Percentiles rank a stretch among this genome's conserved stretches.
Conservation (phyloP, 2,329 filamentous ascomycete genomes). For the Clarireedia paspali region DNA sequence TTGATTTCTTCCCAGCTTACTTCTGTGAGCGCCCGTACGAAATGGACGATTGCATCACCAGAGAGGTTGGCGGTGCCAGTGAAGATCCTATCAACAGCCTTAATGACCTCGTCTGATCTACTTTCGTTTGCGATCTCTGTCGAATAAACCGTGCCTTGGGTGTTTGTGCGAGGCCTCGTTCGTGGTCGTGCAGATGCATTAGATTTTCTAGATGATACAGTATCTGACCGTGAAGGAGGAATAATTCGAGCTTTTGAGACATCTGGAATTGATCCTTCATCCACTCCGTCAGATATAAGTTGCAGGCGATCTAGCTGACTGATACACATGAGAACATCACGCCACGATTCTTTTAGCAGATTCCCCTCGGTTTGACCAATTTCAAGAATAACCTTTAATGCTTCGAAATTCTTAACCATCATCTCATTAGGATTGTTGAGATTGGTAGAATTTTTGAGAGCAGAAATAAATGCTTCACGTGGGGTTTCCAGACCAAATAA, state of each 20-base stretch:
- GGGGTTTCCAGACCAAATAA: conserved; percentile 91
- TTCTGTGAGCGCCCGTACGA: conserved; percentile 84
- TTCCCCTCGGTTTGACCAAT: conserved; percentile 92
- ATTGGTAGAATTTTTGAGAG: conserved; percentile 88
- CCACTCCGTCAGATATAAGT: conserved; percentile 87
- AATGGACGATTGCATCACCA: conserved; percentile 91
- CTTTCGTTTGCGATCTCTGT: conserved; percentile 85
- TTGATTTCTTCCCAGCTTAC: conserved; percentile 99
- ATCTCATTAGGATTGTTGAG: conserved; percentile 94
- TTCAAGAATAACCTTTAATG: conserved; percentile 83
- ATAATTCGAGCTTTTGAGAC: conserved; percentile 76
- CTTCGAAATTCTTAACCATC: conserved; percentile 92
- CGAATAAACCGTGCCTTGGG: conserved; percentile 43
- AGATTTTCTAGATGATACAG: conserved; percentile 54
- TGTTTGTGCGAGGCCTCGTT: conserved; percentile 42
- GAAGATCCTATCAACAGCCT: conserved; percentile 91
- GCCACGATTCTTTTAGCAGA: conserved; percentile 81
- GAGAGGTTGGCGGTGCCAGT: conserved; percentile 91
- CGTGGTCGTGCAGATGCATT: conserved; percentile 46
- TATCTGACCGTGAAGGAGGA: conserved; percentile 44
- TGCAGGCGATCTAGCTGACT: conserved; percentile 94
- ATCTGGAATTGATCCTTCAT: conserved; percentile 86
- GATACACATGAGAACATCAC: conserved; percentile 89
- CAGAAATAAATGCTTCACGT: conserved; percentile 88
- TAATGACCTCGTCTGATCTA: conserved; percentile 85